Base-by-base conservation (phyloP, 192 early-diverging fungal genomes). In the Linnemannia hyalina region DNA sequence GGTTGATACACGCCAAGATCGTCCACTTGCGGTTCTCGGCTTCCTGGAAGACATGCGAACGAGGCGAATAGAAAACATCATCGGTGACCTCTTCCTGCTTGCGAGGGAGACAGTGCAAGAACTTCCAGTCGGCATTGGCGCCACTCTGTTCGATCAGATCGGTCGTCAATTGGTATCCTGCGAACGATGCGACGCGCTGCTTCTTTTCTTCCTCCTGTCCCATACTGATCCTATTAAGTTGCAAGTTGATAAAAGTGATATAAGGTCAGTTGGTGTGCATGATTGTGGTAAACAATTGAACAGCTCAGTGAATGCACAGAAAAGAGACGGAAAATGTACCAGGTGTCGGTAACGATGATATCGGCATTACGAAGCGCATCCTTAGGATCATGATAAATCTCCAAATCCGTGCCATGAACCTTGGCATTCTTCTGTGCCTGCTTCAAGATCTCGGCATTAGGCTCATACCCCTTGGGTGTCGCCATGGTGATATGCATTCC, bases 11-110 rank as follows among this genome's bases (percentile, higher is more conserved):
- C 3, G 97, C 95, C 79, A 99, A 88, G 77, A 97, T 98, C 9
- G 99, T 99, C 94, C 97, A 99, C 88, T 99, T 99, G 85, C 99
- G 93, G 92, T 99, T 99, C 89, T 99, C 98, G 10, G 98, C 99
- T 86, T 99, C 98, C 74, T 93, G 95, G 91, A 97, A 99, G 38
- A 99, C 97, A 23, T 99, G 89, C 9, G 99, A 99, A 72, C 95
- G 94, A 36, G 94, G 90, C 29, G 95, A 95, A 76, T 97, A 97
- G 85, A 99, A 98, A 41, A 99, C 96, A 81, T 98, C 96, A 85
- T 99, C 99, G 71, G 97, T 95, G 36, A 99, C 99, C 88, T 99
- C 99, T 81, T 99, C 97, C 7, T 88, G 91, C 89, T 99, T 99
- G 26, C 99, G 92, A 3, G 99, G 99, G 75, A 99, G 78, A 87